These are phyloP conservation scores for Hyaloscypha variabilis DNA, from an alignment of 495 filamentous ascomycete genomes.

Conservation along the genomic window DNA sequence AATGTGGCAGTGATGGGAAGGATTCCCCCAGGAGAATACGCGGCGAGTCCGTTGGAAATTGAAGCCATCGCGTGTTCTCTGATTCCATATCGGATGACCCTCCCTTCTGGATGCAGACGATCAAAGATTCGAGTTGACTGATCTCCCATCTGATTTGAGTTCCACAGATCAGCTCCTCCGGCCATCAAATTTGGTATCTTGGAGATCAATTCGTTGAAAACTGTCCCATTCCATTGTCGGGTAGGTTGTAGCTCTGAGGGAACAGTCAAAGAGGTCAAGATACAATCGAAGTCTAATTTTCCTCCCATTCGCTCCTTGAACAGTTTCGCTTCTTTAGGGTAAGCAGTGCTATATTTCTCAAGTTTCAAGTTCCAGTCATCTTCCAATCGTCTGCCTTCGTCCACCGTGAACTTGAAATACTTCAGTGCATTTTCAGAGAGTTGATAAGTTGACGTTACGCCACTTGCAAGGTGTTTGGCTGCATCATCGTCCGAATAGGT, in stretches of 20 bases:
- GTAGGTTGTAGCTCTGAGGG: conserved; percentile 50
- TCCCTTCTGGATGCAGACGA: conserved; percentile 36
- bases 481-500: conserved; percentile 44
- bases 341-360: background rate
- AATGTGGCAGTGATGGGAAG: conserved; percentile 56
- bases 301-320: background rate
- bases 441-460: background rate
- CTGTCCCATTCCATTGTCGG: conserved; percentile 48
- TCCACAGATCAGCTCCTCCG: conserved; percentile 59
- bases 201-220: conserved; percentile 51
- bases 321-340: background rate
- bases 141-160: background rate
- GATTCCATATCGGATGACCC: conserved; percentile 56
- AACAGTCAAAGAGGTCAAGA: conserved; percentile 42
- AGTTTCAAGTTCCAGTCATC: background rate
- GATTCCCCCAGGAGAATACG: conserved; percentile 51
- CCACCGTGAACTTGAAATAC: background rate
- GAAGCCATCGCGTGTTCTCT: conserved; percentile 57
- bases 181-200: conserved; percentile 53
- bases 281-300: background rate
- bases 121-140: background rate
- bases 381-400: background rate
- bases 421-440: background rate
- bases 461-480: background rate
- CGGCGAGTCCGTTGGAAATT: conserved; percentile 57